Evolutionary conservation across 192 early-diverging fungal genomes (phyloP).

Genomic region (Geranomyces variabilis): DNA sequence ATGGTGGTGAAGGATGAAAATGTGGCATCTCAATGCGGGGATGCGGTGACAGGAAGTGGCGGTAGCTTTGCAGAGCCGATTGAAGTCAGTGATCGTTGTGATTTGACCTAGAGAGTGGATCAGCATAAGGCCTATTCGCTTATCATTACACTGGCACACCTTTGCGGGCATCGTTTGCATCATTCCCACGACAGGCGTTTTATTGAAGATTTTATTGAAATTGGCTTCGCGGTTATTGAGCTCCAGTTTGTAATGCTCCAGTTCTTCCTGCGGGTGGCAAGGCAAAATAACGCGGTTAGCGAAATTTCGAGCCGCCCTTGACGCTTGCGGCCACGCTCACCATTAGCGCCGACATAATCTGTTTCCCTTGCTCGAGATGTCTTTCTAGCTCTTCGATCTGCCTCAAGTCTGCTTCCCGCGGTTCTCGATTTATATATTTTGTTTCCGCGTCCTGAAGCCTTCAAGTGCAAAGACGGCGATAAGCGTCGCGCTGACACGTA

Average conservation of each 20-base stretch:
- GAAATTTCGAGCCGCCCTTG: no score
- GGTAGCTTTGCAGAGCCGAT: slow-evolving; percentile 8
- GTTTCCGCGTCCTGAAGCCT: slow-evolving; percentile 57
- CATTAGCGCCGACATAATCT: slow-evolving; percentile 41
- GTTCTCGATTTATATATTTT: slow-evolving; percentile 62
- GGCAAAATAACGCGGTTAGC: not conserved
- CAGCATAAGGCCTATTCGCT: no score
- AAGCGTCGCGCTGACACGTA: not conserved
- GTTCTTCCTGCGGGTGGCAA: slow-evolving; percentile 46
- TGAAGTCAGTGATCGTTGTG: not conserved
- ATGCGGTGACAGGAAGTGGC: slow-evolving; percentile 3
- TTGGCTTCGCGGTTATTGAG: slow-evolving; percentile 61
- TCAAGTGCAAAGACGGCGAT: slow-evolving; percentile 8
- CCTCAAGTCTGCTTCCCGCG: slow-evolving; percentile 53
- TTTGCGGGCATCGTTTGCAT: slow-evolving; percentile 37
- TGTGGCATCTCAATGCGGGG: not conserved
- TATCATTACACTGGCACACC: not conserved
- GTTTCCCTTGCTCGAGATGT: slow-evolving; percentile 44
- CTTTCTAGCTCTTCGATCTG: slow-evolving; percentile 53
- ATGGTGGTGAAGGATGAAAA: not conserved
- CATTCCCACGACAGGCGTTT: slow-evolving; percentile 55
- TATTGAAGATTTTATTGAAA: slow-evolving; percentile 69
- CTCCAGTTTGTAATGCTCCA: slow-evolving; percentile 58
- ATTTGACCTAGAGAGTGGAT: slow-evolving; percentile 6
- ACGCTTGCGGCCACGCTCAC: slow-evolving; percentile 30